These are phyloP conservation scores for Amaranthus cruentus DNA, from an alignment of 148 eudicot genomes.

Conservation along the genomic window DNA sequence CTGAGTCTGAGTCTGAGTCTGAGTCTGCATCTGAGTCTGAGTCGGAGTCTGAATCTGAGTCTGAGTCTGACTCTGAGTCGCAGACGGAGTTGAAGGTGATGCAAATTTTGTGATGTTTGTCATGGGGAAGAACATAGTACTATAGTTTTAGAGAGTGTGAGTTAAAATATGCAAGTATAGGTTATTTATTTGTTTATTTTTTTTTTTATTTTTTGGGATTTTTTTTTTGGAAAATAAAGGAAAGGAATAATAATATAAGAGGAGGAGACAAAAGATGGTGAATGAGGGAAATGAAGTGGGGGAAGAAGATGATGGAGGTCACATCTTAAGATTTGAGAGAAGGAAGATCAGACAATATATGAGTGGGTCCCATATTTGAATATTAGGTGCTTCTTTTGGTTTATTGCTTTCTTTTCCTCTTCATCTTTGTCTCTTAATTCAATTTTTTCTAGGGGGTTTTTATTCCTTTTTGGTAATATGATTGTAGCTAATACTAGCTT, in stretches of 20 bases:
- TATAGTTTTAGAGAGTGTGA: conserved; percentile 6
- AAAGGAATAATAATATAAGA: conserved; percentile 1
- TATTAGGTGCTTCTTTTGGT: conserved; percentile 26
- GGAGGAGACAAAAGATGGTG: conserved; percentile 26
- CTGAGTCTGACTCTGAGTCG: neutral
- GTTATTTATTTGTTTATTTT: neutral
- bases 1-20: conserved; percentile 3
- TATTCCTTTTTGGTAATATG: no score
- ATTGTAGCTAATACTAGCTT: no score
- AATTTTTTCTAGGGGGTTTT: neutral
- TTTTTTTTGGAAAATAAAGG: neutral
- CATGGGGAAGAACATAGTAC: conserved; percentile 4
- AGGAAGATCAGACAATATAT: conserved; percentile 24
- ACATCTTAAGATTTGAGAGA: conserved; percentile 29
- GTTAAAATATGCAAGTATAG: neutral
- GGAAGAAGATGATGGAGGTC: conserved; percentile 30
- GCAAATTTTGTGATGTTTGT: conserved; percentile 14
- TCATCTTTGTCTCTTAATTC: conserved; percentile 1
- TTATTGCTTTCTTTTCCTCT: conserved; percentile 27
- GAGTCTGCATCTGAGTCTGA: neutral
- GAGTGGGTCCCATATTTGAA: conserved; percentile 31
- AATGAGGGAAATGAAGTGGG: conserved; percentile 25
- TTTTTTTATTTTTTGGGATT: neutral
- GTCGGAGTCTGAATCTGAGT: neutral
- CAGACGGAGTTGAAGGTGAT: neutral